Evolutionary conservation across 139 green algal species (phyloP), one percentile per base, ranked within the genome.

Genomic region (Micractinium sp.): DNA sequence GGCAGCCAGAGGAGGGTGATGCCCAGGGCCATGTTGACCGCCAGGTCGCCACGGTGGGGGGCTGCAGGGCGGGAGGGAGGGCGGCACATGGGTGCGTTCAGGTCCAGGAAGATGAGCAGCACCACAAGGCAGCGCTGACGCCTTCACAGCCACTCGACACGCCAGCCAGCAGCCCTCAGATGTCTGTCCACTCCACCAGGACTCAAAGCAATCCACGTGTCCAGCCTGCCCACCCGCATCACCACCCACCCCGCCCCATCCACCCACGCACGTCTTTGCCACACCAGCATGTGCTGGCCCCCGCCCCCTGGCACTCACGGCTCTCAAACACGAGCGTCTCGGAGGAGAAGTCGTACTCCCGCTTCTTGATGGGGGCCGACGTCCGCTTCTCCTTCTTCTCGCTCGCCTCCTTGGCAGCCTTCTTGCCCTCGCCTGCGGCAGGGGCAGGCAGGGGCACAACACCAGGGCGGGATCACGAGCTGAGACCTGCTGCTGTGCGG

Each of bases 1-100:
- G 97, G 97, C 71, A 98, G 87, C 95, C 95, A 98, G 14, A 98
- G 79, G 27, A 98, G 91, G 2, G 96, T 98, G 60, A 94, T 85
- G 53, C 94, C 95, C 38, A 99, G 92, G 16, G 88, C 92, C 7
- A 98, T n/a, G 91, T 99, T 99, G 73, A 97, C 83, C 2, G 90
- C 93, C 29, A 98, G 89, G 91, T 99, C 97, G 23, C 95, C 96
- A 41, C 88, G 71, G 91, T 96, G 93, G 16, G 93, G 92, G 56
- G 84, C 84, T 88, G 84, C 69, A n/a, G n/a, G n/a, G n/a, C n/a
- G n/a, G n/a, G n/a, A n/a, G n/a, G n/a, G n/a, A n/a, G n/a, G n/a
- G n/a, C n/a, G n/a, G n/a, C n/a, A n/a, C n/a, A n/a, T n/a, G n/a
- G n/a, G n/a, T n/a, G n/a, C n/a, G n/a, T n/a, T n/a, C n/a, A n/a